Conservation (phyloP, 495 filamentous ascomycete species). For the Talaromyces liani region DNA sequence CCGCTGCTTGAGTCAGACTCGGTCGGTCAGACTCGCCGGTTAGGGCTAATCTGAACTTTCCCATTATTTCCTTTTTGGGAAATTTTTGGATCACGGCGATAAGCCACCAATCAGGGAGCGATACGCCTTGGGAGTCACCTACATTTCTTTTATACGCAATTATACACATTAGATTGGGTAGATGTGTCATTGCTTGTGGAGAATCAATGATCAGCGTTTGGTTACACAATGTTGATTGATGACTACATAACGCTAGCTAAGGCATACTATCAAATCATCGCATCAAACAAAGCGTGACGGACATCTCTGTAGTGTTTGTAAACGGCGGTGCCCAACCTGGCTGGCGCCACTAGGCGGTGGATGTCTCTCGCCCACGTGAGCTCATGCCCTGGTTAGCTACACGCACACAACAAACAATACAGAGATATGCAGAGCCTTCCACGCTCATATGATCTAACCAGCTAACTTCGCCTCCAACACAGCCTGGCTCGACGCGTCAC, state of each 20-base stretch:
- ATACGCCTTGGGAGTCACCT: background rate
- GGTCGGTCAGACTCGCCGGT: background rate
- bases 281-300: background rate
- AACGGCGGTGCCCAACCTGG: background rate
- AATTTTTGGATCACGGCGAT: background rate
- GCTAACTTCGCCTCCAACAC: conserved; percentile 9
- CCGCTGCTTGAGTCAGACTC: background rate
- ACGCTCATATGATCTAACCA: background rate
- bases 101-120: background rate
- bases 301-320: background rate
- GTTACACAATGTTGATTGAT: background rate
- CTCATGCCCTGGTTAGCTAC: background rate
- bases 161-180: background rate
- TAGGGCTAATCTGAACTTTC: conserved; percentile 1
- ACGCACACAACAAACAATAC: background rate
- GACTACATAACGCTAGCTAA: background rate
- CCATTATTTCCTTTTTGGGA: background rate
- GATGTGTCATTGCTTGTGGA: background rate
- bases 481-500: conserved; percentile 9
- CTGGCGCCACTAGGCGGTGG: background rate
- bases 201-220: background rate
- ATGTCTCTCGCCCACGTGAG: background rate
- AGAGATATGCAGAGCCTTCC: background rate
- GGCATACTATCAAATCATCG: background rate
- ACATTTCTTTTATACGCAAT: background rate